phyloP scores from a whole-genome alignment of 257 asterid species.

The Solanum clarkiae region DNA sequence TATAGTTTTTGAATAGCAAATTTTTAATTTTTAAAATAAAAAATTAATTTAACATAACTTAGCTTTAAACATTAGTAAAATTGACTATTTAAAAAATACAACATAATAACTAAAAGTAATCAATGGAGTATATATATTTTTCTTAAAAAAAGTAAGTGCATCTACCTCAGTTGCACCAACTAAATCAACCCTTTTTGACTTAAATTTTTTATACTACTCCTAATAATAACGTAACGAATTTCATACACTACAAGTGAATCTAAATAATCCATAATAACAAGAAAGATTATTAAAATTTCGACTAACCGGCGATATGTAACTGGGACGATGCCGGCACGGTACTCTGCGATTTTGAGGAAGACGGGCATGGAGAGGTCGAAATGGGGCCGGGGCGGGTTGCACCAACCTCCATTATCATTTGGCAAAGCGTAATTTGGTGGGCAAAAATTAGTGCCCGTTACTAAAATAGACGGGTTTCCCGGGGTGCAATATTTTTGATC shows the following conservation, averaged over 20 bases:
- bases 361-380: constrained; percentile 30
- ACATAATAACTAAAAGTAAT: too few relatives aligned
- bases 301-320: constrained; percentile 21
- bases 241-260: neutral
- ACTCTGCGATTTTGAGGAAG: constrained; percentile 21
- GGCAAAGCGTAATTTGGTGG: constrained; percentile 24
- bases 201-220: neutral
- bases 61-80: too few relatives aligned
- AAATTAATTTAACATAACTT: too few relatives aligned
- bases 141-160: neutral
- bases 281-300: neutral
- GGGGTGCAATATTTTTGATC: constrained; percentile 54
- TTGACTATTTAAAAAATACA: too few relatives aligned
- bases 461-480: constrained; percentile 17
- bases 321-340: constrained; percentile 24
- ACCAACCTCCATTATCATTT: constrained; percentile 28
- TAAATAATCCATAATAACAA: neutral
- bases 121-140: too few relatives aligned
- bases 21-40: too few relatives aligned
- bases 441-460: constrained; percentile 25
- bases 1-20: too few relatives aligned
- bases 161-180: neutral
- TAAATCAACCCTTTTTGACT: neutral
- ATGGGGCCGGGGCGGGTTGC: constrained; percentile 34
- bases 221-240: neutral